A percentile compares a stretch with the other conserved stretches of the same genome.
Conservation (phyloP, 495 filamentous ascomycete species). For the Staphylotrichum longicolle region DNA sequence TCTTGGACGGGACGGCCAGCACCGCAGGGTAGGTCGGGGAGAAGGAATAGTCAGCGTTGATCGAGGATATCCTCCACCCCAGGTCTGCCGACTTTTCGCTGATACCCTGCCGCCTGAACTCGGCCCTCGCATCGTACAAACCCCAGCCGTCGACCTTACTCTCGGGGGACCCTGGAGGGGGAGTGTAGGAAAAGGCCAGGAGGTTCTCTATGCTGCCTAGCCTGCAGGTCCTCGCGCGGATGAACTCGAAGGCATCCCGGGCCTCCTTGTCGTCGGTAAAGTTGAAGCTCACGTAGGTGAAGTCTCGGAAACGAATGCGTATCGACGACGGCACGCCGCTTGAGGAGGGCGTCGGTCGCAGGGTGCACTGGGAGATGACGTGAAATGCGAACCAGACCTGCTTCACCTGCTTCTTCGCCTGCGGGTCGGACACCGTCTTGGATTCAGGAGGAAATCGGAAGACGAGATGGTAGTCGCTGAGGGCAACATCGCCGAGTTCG, state of each 20-base stretch:
- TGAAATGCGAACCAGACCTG: slow-evolving; percentile 94
- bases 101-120: slow-evolving; percentile 79
- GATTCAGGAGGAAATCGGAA: slow-evolving; percentile 39
- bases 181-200: slow-evolving; percentile 82
- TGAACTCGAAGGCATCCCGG: slow-evolving; percentile 84
- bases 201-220: slow-evolving; percentile 83
- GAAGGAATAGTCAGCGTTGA: slow-evolving; percentile 86
- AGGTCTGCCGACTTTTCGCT: slow-evolving; percentile 67
- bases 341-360: slow-evolving; percentile 66
- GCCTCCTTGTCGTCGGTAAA: slow-evolving; percentile 72
- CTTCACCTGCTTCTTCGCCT: slow-evolving; percentile 49
- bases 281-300: slow-evolving; percentile 88
- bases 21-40: slow-evolving; percentile 92
- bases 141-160: slow-evolving; percentile 77
- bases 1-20: slow-evolving; percentile 76
- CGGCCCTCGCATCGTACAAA: slow-evolving; percentile 79
- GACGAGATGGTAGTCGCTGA: slow-evolving; percentile 43
- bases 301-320: slow-evolving; percentile 86
- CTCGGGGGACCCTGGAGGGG: slow-evolving; percentile 62
- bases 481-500: slow-evolving; percentile 43
- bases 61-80: slow-evolving; percentile 86
- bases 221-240: slow-evolving; percentile 77
- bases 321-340: slow-evolving; percentile 77
- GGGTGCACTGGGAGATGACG: slow-evolving; percentile 73
- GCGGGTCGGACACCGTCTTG: slow-evolving; percentile 26